These are phyloP conservation scores for Fusarium staphyleae DNA, from an alignment of 2,329 filamentous ascomycete genomes.

Conservation along the genomic window DNA sequence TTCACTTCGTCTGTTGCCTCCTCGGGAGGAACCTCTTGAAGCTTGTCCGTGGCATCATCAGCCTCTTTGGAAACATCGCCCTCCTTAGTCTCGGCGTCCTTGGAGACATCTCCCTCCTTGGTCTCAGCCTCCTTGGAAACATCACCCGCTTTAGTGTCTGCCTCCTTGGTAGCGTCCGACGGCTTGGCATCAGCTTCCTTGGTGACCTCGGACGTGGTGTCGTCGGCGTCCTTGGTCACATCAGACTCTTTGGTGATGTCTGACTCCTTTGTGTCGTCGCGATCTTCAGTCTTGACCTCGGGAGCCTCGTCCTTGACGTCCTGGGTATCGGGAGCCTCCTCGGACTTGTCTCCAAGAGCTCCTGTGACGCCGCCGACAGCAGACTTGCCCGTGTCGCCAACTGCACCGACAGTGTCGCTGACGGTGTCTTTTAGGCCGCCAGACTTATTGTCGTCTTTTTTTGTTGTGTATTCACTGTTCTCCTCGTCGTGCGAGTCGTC, in stretches of 20 bases:
- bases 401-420: constrained; percentile 8
- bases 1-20: background rate
- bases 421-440: constrained; percentile 27
- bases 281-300: constrained; percentile 19
- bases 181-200: constrained; percentile 18
- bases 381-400: constrained; percentile 16
- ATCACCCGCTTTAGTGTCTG: constrained; percentile 13
- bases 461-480: constrained; percentile 51
- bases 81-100: constrained; percentile 17
- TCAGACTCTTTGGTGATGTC: constrained; percentile 21
- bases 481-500: constrained; percentile 35
- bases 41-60: constrained; percentile 10
- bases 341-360: constrained; percentile 27
- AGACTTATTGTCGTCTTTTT: constrained; percentile 45
- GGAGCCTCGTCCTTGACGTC: constrained; percentile 19
- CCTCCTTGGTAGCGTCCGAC: constrained; percentile 19
- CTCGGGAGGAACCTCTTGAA: background rate
- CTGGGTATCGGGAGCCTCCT: constrained; percentile 22
- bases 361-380: constrained; percentile 32
- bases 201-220: constrained; percentile 15
- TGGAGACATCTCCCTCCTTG: constrained; percentile 13
- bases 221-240: constrained; percentile 9
- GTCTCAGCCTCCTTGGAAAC: constrained; percentile 9
- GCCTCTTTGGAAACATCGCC: constrained; percentile 10
- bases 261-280: constrained; percentile 5